Base-by-base conservation (phyloP, 2,329 filamentous ascomycete species). In the Beauveria pseudobassiana region DNA sequence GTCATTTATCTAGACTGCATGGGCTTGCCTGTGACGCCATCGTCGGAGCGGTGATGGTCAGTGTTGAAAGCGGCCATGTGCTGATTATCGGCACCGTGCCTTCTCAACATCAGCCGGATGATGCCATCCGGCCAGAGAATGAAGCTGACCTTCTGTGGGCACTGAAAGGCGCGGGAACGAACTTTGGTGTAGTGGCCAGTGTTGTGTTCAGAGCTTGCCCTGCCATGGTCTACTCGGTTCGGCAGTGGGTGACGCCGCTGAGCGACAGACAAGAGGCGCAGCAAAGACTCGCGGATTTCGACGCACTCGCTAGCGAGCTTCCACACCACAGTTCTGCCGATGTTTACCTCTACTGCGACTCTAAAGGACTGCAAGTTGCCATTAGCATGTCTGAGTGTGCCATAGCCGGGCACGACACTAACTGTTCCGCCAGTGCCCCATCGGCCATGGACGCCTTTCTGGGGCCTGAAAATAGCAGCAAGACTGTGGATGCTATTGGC, bases 1-100 rank as follows among this genome's bases (percentile, higher is more conserved):
- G 85, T 2, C 83, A 87, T 65, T 72, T 86, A n/a, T 67, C 80
- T 42, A 76, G 84, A 62, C 60, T 76, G 9, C 70, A 84, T 64
- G 84, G 85, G 1, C 82, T 88, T 14, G 64, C 83, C 3, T 87
- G 82, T 65, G 85, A 88, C 24, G 18, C 28, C 6, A 81, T 88
- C 51, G 69, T 87, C n/a, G 84, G 85, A 64, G 84, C 81, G 22
- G 77, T 87, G 2, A 14, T 87, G 28, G 78, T 87, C 69, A 80
- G 78, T 64, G 77, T 83, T 59, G 67, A 73, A 0, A 78, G 78
- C 42, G 74, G 78, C 34, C 62, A 79, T 46, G 55, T 83, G n/a
- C 34, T 85, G 26, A 80, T 66, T 66, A 66, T 86, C 63, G 81
- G 54, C 10, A 18, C 24, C 5, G 54, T 87, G 48, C 83, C 83